These are phyloP conservation scores for Pythium periplocum DNA, from an alignment of 352 stramenopile species.

Conservation along the genomic window DNA sequence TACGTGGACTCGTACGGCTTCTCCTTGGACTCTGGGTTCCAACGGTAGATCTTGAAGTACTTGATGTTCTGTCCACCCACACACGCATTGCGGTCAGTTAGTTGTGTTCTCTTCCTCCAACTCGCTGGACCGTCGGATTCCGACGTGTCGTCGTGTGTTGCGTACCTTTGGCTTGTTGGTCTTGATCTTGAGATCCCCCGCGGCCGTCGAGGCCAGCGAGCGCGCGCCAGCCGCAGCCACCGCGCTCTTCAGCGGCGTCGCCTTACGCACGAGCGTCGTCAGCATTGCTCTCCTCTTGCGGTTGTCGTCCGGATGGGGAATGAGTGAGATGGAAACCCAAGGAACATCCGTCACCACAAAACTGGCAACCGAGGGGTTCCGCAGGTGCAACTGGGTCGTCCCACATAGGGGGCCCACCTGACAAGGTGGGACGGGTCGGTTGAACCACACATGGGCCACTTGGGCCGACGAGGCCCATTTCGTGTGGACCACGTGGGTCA, in stretches of 20 bases:
- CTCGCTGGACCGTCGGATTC: too few relatives aligned
- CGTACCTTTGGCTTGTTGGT: constrained; percentile 69
- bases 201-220: constrained; percentile 45
- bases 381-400: constrained; percentile 19
- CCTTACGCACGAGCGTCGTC: constrained; percentile 2
- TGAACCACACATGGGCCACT: too few relatives aligned
- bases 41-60: constrained; percentile 99
- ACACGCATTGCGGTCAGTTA: background rate
- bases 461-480: constrained; percentile 4
- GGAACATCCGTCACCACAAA: constrained; percentile 3
- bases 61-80: constrained; percentile 87
- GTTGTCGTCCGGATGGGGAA: too few relatives aligned
- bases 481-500: constrained; percentile 13
- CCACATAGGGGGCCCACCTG: constrained; percentile 6
- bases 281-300: constrained; percentile 13
- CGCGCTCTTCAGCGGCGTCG: background rate
- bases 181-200: constrained; percentile 71
- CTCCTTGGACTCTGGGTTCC: constrained; percentile 93
- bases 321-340: constrained; percentile 3
- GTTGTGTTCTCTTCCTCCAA: too few relatives aligned
- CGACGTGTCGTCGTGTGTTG: background rate
- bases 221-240: constrained; percentile 38
- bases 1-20: constrained; percentile 96
- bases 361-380: constrained; percentile 9
- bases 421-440: constrained; percentile 4